Base-by-base conservation (phyloP, 1,284 basidiomycete genomes). In the Melampsora americana region DNA sequence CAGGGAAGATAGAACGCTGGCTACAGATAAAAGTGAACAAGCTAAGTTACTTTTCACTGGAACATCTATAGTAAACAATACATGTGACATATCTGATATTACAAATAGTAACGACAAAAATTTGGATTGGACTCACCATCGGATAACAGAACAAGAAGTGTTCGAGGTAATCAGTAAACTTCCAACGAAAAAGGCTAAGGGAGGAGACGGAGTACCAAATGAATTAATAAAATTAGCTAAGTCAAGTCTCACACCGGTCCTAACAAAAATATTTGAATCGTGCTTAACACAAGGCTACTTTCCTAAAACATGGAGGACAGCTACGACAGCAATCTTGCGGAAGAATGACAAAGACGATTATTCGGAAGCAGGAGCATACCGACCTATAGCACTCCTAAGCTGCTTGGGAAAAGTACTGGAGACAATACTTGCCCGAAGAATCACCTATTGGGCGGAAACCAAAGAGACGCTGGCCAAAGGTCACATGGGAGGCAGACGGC, bases 71-170 rank as follows among this genome's bases (percentile, higher is more conserved):
- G n/a, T n/a, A n/a, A n/a, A n/a, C n/a, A 23, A 50, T 14, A 2
- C 28, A 69, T 26, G 48, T 53, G 20, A 50, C 66, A 2, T 16
- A 48, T 11, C 48, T 69, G 20, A n/a, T 69, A 20, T 69, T 69
- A 12, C 20, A 35, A 50, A 50, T 50, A 50, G 46, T n/a, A 50
- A 50, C 11, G 12, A 11, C 11, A 50, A 12, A 50, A 50, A 50
- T 50, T 50, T 50, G 46, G 46, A 50, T 50, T 12, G n/a, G 11
- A 50, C n/a, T 12, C 46, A 50, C 11, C n/a, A 50, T n/a, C 12
- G n/a, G n/a, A 50, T 11, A 11, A 11, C 46, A 50, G 12, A 50
- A 50, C 46, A 11, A 50, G 11, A 12, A 11, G 11, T 50, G 11
- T 50, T 50, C 46, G n/a, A 50, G n/a, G 46, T 12, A 50, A 50